A percentile compares a stretch with the other conserved stretches of the same genome.
Evolutionary conservation across 73 alveolate species (phyloP).

Genomic region (Diophrys appendiculata): DNA sequence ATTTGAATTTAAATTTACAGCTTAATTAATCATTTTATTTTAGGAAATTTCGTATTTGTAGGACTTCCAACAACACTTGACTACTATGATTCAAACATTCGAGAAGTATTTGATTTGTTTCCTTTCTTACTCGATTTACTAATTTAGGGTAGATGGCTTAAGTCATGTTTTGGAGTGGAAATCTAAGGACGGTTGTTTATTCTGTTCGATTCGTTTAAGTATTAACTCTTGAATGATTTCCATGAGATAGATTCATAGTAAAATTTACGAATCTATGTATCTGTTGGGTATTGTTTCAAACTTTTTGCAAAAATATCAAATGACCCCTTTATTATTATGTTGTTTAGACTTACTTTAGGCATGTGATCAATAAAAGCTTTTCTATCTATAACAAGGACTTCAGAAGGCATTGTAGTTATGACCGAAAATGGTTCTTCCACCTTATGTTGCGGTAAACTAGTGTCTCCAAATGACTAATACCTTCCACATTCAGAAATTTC

Average conservation of each 20-base stretch:
- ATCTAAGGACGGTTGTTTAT: not conserved
- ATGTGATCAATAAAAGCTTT: not conserved
- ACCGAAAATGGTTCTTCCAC: not conserved
- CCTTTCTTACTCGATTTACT: not conserved
- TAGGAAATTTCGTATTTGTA: too few species aligned
- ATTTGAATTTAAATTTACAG: too few species aligned
- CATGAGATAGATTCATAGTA: constrained; percentile 3
- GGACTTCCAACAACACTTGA: too few species aligned
- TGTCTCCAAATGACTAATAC: constrained; percentile 15
- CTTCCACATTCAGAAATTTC: not conserved
- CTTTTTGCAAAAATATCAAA: not conserved
- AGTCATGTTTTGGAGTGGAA: not conserved
- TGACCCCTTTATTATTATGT: too few species aligned
- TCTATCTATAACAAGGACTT: constrained; percentile 3
- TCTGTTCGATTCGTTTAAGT: not conserved
- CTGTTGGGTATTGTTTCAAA: not conserved
- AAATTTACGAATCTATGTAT: not conserved
- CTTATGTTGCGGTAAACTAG: not conserved
- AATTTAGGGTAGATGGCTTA: not conserved
- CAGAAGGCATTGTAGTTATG: constrained; percentile 3
- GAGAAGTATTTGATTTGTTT: too few species aligned
- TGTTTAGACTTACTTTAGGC: constrained; percentile 2
- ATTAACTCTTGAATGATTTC: not conserved
- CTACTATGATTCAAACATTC: too few species aligned
- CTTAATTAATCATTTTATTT: not conserved